Percentiles rank a stretch among this genome's conserved stretches.
Evolutionary conservation across 129 eudicot genomes (phyloP).

Genomic region (Scalesia atractyloides): DNA sequence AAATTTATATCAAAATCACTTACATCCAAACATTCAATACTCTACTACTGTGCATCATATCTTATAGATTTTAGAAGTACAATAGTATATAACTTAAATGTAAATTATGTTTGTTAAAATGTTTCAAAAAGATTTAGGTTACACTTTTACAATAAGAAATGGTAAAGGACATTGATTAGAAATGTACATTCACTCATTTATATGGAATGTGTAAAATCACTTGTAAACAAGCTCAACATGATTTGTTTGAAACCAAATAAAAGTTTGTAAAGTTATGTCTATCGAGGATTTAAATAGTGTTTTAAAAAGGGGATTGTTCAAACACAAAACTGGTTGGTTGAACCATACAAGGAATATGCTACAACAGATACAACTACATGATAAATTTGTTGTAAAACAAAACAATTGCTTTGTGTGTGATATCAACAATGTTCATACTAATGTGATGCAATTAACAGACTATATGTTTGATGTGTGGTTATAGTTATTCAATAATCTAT

Average conservation of each 20-base stretch:
- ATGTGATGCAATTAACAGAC: not conserved
- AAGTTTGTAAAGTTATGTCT: not conserved
- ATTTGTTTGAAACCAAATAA: not conserved
- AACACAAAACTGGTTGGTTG: not conserved
- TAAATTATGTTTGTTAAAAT: not conserved
- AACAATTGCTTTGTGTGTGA: no score
- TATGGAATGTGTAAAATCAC: no score
- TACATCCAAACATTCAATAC: conserved; percentile 34
- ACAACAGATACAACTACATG: not conserved
- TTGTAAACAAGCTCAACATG: no score
- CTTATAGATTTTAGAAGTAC: conserved; percentile 15
- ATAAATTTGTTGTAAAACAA: no score
- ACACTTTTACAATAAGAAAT: no score
- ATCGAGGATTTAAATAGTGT: not conserved
- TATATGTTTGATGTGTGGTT: not conserved
- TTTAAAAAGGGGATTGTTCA: not conserved
- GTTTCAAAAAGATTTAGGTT: not conserved
- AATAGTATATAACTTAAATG: not conserved
- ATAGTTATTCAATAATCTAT: not conserved
- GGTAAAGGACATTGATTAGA: no score
- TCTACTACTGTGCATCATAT: conserved; percentile 20
- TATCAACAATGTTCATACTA: not conserved
- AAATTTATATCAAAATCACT: conserved; percentile 27
- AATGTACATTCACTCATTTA: no score
- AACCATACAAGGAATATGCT: not conserved